Percentiles rank a stretch among this genome's conserved stretches.
These are phyloP conservation scores for Oenanthe sinensis DNA, from an alignment of 129 eudicot species.

Conservation along the genomic window DNA sequence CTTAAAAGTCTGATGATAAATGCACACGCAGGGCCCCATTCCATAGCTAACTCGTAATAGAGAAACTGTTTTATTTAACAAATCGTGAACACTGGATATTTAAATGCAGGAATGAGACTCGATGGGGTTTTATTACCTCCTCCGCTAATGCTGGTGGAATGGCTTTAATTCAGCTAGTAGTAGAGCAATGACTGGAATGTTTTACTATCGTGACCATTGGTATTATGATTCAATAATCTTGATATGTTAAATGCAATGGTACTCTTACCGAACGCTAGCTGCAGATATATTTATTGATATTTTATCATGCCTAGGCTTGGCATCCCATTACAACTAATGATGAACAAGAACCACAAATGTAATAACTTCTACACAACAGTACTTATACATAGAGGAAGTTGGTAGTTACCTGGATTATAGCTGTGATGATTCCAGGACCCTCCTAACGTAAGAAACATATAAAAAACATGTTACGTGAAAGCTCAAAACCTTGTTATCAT, in stretches of 20 bases:
- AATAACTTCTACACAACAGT: not conserved
- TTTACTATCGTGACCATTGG: not conserved
- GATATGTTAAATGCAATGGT: not conserved
- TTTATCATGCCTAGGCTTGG: not conserved
- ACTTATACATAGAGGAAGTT: not conserved
- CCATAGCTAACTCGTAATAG: not conserved
- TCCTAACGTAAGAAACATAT: slow-evolving; percentile 29
- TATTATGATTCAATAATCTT: not conserved
- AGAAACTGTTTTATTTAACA: not conserved
- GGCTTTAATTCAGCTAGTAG: not conserved
- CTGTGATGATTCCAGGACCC: slow-evolving; percentile 63
- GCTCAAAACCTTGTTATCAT: slow-evolving; percentile 1
- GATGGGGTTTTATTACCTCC: not conserved
- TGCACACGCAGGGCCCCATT: not conserved
- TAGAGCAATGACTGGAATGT: not conserved
- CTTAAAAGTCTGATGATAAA: not conserved
- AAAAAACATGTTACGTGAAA: not conserved
- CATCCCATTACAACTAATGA: not conserved
- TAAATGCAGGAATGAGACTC: not conserved
- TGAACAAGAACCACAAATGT: not conserved
- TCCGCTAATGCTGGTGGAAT: not conserved
- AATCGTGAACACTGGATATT: not conserved
- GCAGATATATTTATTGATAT: not conserved
- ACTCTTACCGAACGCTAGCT: not conserved
- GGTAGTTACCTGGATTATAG: slow-evolving; percentile 54